phyloP scores from a whole-genome alignment of 371 early-diverging fungal species.

The Mucor racemosus region DNA sequence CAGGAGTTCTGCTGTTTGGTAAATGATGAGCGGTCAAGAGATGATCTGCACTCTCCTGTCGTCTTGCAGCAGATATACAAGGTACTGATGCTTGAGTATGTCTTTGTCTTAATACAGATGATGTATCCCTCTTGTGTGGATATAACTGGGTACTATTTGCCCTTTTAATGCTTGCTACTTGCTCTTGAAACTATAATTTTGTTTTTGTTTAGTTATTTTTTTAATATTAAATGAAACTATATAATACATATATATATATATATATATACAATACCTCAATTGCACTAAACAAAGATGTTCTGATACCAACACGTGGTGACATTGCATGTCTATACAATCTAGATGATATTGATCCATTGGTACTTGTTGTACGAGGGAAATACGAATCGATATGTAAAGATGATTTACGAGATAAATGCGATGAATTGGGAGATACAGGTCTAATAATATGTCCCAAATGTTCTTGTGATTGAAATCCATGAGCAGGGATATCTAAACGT shows the following conservation, averaged over 20 bases:
- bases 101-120: constrained; percentile 8
- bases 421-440: constrained; percentile 46
- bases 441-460: constrained; percentile 51
- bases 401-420: constrained; percentile 32
- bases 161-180: constrained; percentile 36
- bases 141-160: constrained; percentile 35
- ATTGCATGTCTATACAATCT: constrained; percentile 39
- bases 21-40: constrained; percentile 5
- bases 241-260: background rate
- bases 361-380: constrained; percentile 39
- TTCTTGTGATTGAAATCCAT: constrained; percentile 40
- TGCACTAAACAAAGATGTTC: constrained; percentile 49
- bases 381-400: constrained; percentile 40
- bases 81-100: constrained; percentile 29
- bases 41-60: constrained; percentile 25
- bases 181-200: constrained; percentile 40
- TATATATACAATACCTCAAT: constrained; percentile 40
- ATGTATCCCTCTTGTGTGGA: constrained; percentile 9
- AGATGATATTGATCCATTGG: constrained; percentile 45
- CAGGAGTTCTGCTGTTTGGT: constrained; percentile 18
- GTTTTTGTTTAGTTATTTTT: too few species aligned
- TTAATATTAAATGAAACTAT: background rate
- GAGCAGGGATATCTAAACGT: constrained; percentile 35
- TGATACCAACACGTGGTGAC: constrained; percentile 51
- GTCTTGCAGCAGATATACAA: constrained; percentile 20